phyloP scores from a whole-genome alignment of 2,329 filamentous ascomycete genomes.

The Fusarium denticulatum region DNA sequence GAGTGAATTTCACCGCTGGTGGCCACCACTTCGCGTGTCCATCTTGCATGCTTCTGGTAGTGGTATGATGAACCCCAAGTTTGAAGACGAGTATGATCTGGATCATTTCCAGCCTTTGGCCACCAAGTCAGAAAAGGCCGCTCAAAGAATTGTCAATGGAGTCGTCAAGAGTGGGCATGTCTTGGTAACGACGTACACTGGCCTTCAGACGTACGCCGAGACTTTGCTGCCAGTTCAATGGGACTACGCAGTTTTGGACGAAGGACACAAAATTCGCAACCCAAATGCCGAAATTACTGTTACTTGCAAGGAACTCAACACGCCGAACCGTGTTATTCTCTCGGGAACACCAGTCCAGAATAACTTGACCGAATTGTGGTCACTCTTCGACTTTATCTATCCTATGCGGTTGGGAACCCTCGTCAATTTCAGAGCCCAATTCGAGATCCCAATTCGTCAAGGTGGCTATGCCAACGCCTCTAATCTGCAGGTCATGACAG shows the following conservation, averaged over 20 bases:
- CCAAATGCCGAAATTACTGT: slow-evolving; percentile 95
- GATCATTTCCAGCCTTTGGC: slow-evolving; percentile 52
- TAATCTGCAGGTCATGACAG: slow-evolving; percentile 93
- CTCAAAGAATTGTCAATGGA: slow-evolving; percentile 81
- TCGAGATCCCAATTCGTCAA: slow-evolving; percentile 91
- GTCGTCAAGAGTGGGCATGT: slow-evolving; percentile 89
- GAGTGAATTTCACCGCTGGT: slow-evolving; percentile 98
- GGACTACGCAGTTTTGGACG: slow-evolving; percentile 94
- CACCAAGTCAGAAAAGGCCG: slow-evolving; percentile 63
- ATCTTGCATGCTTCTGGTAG: slow-evolving; percentile 96
- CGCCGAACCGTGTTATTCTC: slow-evolving; percentile 88
- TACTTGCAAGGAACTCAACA: slow-evolving; percentile 92
- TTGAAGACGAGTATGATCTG: slow-evolving; percentile 63
- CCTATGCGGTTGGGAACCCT: slow-evolving; percentile 94
- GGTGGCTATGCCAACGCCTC: slow-evolving; percentile 96
- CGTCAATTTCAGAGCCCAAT: slow-evolving; percentile 88
- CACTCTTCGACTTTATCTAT: slow-evolving; percentile 96
- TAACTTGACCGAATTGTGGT: slow-evolving; percentile 94
- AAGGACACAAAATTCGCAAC: slow-evolving; percentile 98
- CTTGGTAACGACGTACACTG: slow-evolving; percentile 93
- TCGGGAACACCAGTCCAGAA: slow-evolving; percentile 99
- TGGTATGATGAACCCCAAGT: slow-evolving; percentile 89
- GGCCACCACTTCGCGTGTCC: slow-evolving; percentile 96
- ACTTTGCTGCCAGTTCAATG: slow-evolving; percentile 85
- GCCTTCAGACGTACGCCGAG: slow-evolving; percentile 90